Conservation (phyloP, 1,139 yeast species). For the Fermentozyma sake region DNA sequence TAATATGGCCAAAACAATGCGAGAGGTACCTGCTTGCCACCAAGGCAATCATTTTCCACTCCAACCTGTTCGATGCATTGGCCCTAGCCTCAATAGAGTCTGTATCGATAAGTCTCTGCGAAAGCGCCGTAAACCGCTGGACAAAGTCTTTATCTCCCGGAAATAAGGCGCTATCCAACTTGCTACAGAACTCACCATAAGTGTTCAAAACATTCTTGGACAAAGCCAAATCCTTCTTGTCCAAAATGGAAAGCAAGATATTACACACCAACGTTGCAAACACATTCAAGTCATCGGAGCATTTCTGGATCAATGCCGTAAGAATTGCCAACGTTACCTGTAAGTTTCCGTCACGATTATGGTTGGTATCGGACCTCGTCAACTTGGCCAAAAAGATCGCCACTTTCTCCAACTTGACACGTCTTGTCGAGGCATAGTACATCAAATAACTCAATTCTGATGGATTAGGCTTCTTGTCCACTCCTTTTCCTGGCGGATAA, state of each 20-base stretch:
- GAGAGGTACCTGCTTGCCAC: slow-evolving; percentile 42
- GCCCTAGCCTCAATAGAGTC: slow-evolving; percentile 15
- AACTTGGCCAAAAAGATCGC: slow-evolving; percentile 63
- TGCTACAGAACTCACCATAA: slow-evolving; percentile 57
- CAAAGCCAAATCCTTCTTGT: slow-evolving; percentile 51
- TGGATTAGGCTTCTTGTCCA: slow-evolving; percentile 86
- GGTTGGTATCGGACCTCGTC: slow-evolving; percentile 58
- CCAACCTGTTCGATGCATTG: slow-evolving; percentile 33
- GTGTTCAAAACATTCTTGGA: slow-evolving; percentile 49
- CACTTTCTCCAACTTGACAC: slow-evolving; percentile 85
- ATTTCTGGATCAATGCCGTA: slow-evolving; percentile 64
- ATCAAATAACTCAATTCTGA: slow-evolving; percentile 85
- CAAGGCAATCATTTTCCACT: slow-evolving; percentile 48
- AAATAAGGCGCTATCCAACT: slow-evolving; percentile 65
- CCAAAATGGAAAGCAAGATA: slow-evolving; percentile 42
- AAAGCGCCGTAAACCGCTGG: slow-evolving; percentile 41
- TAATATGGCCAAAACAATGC: slow-evolving; percentile 37
- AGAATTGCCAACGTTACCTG: slow-evolving; percentile 76
- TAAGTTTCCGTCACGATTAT: slow-evolving; percentile 69
- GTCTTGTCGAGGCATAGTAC: slow-evolving; percentile 87
- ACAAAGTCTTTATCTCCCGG: slow-evolving; percentile 68
- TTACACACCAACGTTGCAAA: slow-evolving; percentile 62
- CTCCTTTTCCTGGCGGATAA: slow-evolving; percentile 84
- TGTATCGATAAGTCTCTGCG: slow-evolving; percentile 30
- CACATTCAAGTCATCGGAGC: slow-evolving; percentile 79